These are phyloP conservation scores for Coemansia sp. DNA, from an alignment of 192 early-diverging fungal species.

Conservation along the genomic window DNA sequence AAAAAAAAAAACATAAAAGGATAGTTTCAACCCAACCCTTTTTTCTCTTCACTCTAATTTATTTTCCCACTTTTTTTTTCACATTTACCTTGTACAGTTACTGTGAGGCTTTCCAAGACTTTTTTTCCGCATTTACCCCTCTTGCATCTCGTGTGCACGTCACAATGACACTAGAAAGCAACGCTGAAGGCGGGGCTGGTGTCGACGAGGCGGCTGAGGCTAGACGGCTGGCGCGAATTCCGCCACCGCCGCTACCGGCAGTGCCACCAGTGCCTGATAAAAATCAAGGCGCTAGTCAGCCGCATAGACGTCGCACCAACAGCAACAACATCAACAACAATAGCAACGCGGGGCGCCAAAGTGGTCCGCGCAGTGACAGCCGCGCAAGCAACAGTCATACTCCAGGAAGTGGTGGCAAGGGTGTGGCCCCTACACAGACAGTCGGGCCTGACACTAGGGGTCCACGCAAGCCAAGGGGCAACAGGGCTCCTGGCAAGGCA, in stretches of 20 bases:
- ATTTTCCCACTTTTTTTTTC: neutral
- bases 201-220: conserved; percentile 5
- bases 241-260: neutral
- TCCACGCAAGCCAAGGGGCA: neutral
- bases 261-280: neutral
- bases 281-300: neutral
- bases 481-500: neutral
- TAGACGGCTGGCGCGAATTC: neutral
- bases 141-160: neutral
- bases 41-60: neutral
- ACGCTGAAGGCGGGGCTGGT: neutral
- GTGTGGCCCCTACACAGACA: neutral
- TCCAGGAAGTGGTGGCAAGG: neutral
- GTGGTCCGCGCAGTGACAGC: neutral
- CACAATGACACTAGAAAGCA: neutral
- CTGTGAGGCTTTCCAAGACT: neutral
- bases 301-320: neutral
- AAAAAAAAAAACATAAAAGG: neutral
- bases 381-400: conserved; percentile 4
- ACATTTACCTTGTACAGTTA: neutral
- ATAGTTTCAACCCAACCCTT: neutral
- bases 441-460: neutral
- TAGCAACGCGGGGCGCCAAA: neutral
- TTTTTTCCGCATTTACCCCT: neutral
- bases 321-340: neutral